A percentile compares a stretch with the other conserved stretches of the same genome.
These are phyloP conservation scores for Oryza meyeriana DNA, from an alignment of 176 grass and related monocot species.

Conservation along the genomic window DNA sequence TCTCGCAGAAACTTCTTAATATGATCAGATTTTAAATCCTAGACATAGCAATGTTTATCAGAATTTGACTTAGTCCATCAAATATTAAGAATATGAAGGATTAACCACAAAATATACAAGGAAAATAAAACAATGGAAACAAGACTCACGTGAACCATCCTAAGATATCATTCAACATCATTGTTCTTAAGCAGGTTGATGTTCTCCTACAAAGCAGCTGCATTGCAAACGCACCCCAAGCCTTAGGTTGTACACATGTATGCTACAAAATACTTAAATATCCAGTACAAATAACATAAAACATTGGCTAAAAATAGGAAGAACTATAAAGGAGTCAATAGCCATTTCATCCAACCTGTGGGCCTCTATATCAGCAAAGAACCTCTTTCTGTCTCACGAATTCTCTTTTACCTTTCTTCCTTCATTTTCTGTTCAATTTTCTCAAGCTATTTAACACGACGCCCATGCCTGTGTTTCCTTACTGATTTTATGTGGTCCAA, in stretches of 20 bases:
- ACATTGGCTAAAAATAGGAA: conserved; percentile 5
- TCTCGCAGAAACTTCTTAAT: conserved; percentile 95
- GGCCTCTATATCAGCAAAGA: conserved; percentile 92
- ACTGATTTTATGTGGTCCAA: conserved; percentile 80
- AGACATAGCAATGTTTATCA: conserved; percentile 26
- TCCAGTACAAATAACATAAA: conserved; percentile 6
- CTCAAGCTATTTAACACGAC: conserved; percentile 90
- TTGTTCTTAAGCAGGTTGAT: conserved; percentile 99
- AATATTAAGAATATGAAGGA: conserved; percentile 7
- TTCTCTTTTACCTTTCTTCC: conserved; percentile 97
- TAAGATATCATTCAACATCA: conserved; percentile 98
- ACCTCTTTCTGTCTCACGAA: conserved; percentile 97
- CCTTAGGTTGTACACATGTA: neutral
- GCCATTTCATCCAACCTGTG: conserved; percentile 57
- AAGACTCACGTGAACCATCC: conserved; percentile 82
- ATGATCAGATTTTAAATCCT: conserved; percentile 98
- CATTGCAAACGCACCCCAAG: neutral
- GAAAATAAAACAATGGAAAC: conserved; percentile 23
- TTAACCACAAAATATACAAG: conserved; percentile 29
- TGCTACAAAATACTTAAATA: conserved; percentile 18
- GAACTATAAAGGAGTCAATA: neutral
- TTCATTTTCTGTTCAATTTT: conserved; percentile 99
- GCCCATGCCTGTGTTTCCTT: conserved; percentile 91
- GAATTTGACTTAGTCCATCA: conserved; percentile 17
- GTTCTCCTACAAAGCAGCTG: conserved; percentile 48